phyloP scores from a whole-genome alignment of 2,329 filamentous ascomycete species.

The Colletotrichum truncatum region DNA sequence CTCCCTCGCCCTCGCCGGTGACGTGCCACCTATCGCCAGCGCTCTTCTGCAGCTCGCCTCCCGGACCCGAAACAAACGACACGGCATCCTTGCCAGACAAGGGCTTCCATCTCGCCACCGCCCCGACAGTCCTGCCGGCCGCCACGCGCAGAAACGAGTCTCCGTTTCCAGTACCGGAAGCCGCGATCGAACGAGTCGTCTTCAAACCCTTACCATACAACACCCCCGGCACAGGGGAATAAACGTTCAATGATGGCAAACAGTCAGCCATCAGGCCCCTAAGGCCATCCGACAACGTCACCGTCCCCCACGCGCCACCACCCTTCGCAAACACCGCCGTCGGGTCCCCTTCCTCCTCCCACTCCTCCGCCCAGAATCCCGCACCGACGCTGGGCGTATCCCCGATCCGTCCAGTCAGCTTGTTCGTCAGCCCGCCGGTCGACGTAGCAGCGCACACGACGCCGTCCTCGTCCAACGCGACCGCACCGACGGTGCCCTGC shows the following conservation, averaged over 20 bases:
- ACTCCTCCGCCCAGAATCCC: conserved; percentile 91
- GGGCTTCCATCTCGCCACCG: conserved; percentile 73
- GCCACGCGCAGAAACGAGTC: conserved; percentile 83
- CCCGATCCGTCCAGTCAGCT: conserved; percentile 83
- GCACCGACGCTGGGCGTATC: conserved; percentile 87
- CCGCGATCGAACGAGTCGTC: conserved; percentile 59
- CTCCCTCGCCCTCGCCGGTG: conserved; percentile 83
- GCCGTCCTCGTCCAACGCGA: conserved; percentile 81
- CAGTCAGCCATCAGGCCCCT: conserved; percentile 66
- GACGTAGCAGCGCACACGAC: conserved; percentile 75
- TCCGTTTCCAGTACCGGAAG: conserved; percentile 87
- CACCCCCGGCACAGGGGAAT: conserved; percentile 44
- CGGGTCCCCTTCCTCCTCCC: conserved; percentile 62
- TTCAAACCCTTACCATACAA: conserved; percentile 12
- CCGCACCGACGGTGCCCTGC: conserved; percentile 86
- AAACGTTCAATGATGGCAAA: conserved; percentile 58
- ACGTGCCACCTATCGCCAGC: conserved; percentile 78
- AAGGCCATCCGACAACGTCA: conserved; percentile 53
- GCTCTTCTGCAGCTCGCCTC: conserved; percentile 77
- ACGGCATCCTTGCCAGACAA: conserved; percentile 66
- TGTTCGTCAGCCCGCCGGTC: conserved; percentile 87
- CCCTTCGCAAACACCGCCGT: conserved; percentile 33
- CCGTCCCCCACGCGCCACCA: background rate
- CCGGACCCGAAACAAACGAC: conserved; percentile 71
- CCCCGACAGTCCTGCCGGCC: conserved; percentile 76